Evolutionary conservation across 2,329 filamentous ascomycete genomes (phyloP).

Genomic region (Aspergillus aculeatinus): DNA sequence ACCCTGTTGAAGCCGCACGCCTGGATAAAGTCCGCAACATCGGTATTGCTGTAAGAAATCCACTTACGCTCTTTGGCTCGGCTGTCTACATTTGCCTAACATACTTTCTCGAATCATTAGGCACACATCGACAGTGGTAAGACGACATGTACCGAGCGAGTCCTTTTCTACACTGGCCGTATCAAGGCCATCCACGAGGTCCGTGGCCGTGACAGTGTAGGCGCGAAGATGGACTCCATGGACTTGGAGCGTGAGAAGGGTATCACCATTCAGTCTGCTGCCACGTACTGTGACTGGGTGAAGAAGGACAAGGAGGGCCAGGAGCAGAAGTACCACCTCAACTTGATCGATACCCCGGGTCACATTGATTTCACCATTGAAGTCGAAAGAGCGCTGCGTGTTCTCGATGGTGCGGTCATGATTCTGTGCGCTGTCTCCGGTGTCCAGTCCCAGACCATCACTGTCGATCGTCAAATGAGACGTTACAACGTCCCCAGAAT

Average conservation of each 20-base stretch:
- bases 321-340: slow-evolving; percentile 93
- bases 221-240: slow-evolving; percentile 99
- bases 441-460: slow-evolving; percentile 97
- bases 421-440: slow-evolving; percentile 96
- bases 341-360: slow-evolving; percentile 96
- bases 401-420: slow-evolving; percentile 96
- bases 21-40: slow-evolving; percentile 88
- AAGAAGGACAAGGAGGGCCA: slow-evolving; percentile 74
- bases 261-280: slow-evolving; percentile 97
- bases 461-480: slow-evolving; percentile 97
- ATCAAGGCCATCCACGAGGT: slow-evolving; percentile 98
- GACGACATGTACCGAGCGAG: slow-evolving; percentile 92
- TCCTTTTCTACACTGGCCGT: slow-evolving; percentile 96
- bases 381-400: slow-evolving; percentile 90
- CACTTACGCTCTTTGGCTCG: neutral
- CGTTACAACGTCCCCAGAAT: slow-evolving; percentile 94
- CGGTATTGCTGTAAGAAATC: slow-evolving; percentile 77
- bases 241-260: slow-evolving; percentile 97
- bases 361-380: slow-evolving; percentile 99
- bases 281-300: slow-evolving; percentile 95
- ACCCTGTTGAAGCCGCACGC: slow-evolving; percentile 73
- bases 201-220: slow-evolving; percentile 80
- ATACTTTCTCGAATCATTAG: slow-evolving; percentile 42
- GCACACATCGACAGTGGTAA: slow-evolving; percentile 99
- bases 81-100: neutral